Evolutionary conservation across 345 rosid genomes (phyloP).

Genomic region (Lenwebbia sp.): DNA sequence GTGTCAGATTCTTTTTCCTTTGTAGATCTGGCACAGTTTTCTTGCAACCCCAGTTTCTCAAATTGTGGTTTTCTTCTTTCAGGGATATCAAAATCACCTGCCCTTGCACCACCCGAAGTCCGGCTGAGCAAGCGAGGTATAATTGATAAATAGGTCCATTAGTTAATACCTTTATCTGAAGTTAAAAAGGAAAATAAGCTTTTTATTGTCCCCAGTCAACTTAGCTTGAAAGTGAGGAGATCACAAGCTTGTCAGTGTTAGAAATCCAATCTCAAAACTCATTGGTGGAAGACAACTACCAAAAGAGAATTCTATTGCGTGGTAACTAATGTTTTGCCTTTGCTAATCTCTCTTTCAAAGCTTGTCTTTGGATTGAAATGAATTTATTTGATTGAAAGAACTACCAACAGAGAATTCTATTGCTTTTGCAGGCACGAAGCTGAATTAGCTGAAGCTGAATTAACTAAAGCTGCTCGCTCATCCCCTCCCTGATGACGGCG

Average conservation of each 20-base stretch:
- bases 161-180: neutral
- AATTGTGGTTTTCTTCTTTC: neutral
- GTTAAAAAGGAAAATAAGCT: neutral
- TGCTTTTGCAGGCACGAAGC: constrained; percentile 49
- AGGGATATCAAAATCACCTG: constrained; percentile 71
- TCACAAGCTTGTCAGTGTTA: neutral
- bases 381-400: neutral
- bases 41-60: neutral
- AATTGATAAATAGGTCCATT: neutral
- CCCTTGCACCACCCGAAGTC: constrained; percentile 95
- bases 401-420: neutral
- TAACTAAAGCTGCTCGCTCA: constrained; percentile 54
- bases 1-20: neutral
- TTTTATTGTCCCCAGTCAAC: neutral
- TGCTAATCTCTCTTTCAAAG: neutral
- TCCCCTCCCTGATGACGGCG: constrained; percentile 70
- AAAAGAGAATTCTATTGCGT: no score
- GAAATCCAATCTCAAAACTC: neutral
- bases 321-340: neutral
- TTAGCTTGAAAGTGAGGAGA: neutral
- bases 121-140: neutral
- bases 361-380: neutral
- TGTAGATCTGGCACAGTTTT: neutral
- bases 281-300: neutral
- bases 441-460: constrained; percentile 65